Percentiles rank a stretch among this genome's conserved stretches.
Evolutionary conservation across 805 yeast species (phyloP).

Genomic region (Wickerhamomyces subpelliculosus): DNA sequence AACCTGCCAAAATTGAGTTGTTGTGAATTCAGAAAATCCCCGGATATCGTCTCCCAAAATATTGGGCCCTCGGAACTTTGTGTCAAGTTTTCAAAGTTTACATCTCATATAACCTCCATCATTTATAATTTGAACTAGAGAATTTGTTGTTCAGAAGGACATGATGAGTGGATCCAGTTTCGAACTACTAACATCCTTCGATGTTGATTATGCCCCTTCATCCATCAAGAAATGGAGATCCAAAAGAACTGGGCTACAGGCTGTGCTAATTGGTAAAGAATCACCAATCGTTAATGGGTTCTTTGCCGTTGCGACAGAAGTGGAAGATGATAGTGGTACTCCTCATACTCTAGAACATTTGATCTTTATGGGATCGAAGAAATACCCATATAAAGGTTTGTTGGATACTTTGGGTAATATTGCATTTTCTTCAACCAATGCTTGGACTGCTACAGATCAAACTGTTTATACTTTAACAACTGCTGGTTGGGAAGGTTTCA

Average conservation of each 20-base stretch:
- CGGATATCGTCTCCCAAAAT: too few relatives aligned
- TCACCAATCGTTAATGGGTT: constrained; percentile 91
- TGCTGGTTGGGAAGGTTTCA: constrained; percentile 97
- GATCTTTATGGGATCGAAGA: constrained; percentile 87
- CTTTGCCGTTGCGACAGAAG: constrained; percentile 94
- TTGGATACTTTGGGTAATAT: constrained; percentile 81
- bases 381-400: constrained; percentile 86
- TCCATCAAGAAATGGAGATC: constrained; percentile 72
- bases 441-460: constrained; percentile 95
- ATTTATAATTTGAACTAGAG: not conserved
- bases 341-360: constrained; percentile 96
- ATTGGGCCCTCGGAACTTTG: too few relatives aligned
- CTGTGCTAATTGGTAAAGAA: constrained; percentile 68
- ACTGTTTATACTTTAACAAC: constrained; percentile 87
- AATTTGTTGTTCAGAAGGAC: not conserved
- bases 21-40: too few relatives aligned
- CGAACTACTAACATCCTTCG: constrained; percentile 42
- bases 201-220: constrained; percentile 72
- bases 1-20: too few relatives aligned
- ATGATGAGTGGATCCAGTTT: constrained; percentile 19
- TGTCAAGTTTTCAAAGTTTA: too few relatives aligned
- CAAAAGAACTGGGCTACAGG: constrained; percentile 70
- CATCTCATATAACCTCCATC: not conserved
- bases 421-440: constrained; percentile 82
- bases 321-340: constrained; percentile 77